A percentile compares a stretch with the other conserved stretches of the same genome.
These are phyloP conservation scores for Neoboletus subvelutipes DNA, from an alignment of 768 basidiomycete species.

Conservation along the genomic window DNA sequence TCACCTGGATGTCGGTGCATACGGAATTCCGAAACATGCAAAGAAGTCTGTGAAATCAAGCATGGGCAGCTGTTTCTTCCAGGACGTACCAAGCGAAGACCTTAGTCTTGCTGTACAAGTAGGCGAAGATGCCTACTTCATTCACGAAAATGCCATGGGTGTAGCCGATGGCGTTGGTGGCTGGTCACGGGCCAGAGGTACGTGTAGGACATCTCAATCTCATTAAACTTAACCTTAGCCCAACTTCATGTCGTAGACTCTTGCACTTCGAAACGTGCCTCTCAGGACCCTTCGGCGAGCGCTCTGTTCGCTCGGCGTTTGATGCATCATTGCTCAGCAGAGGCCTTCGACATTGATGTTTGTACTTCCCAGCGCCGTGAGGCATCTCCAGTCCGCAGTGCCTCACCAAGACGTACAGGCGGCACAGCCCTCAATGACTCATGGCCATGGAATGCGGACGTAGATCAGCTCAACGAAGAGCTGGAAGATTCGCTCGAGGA, in stretches of 20 bases:
- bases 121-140: constrained; percentile 91
- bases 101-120: constrained; percentile 68
- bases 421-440: constrained; percentile 24
- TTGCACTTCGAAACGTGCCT: constrained; percentile 30
- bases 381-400: constrained; percentile 40
- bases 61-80: constrained; percentile 25
- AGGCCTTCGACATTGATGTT: constrained; percentile 33
- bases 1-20: constrained; percentile 75
- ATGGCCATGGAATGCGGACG: constrained; percentile 32
- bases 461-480: constrained; percentile 45
- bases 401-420: constrained; percentile 44
- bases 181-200: constrained; percentile 57
- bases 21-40: constrained; percentile 73
- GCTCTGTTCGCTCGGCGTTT: constrained; percentile 73
- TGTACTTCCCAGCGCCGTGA: constrained; percentile 17
- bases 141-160: constrained; percentile 82
- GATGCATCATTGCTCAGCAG: constrained; percentile 82
- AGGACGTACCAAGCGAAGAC: constrained; percentile 31
- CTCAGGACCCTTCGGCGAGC: constrained; percentile 41
- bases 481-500: constrained; percentile 53
- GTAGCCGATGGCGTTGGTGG: constrained; percentile 96
- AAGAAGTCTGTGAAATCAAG: constrained; percentile 31
- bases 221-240: constrained; percentile 14
- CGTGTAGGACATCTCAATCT: constrained; percentile 26
- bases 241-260: constrained; percentile 12